A percentile compares a stretch with the other conserved stretches of the same genome.
phyloP scores from a whole-genome alignment of 768 basidiomycete species.

The Trichaptum fuscoviolaceum region DNA sequence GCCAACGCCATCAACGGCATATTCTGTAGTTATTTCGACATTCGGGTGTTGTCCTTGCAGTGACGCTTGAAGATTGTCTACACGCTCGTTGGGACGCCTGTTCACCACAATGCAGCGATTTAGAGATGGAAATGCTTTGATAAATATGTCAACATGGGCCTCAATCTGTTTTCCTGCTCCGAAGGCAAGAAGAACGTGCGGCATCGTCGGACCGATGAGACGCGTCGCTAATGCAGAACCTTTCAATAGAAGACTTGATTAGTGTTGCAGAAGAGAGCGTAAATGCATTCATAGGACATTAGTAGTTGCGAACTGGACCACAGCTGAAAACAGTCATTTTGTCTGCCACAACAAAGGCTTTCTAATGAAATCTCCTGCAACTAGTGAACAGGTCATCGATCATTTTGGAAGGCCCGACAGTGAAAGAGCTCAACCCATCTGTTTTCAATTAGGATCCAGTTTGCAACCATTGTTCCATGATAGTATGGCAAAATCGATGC shows the following conservation, averaged over 20 bases:
- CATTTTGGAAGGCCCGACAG: too few relatives aligned
- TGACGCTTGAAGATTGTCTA: conserved; percentile 29
- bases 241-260: conserved; percentile 20
- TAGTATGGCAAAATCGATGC: conserved; percentile 13
- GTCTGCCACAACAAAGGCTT: too few relatives aligned
- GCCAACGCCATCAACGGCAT: conserved; percentile 1
- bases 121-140: conserved; percentile 53
- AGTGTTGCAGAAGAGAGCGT: too few relatives aligned
- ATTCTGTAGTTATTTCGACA: conserved; percentile 10
- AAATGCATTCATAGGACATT: too few relatives aligned
- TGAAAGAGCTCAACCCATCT: too few relatives aligned
- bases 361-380: too few relatives aligned
- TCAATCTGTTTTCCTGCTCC: conserved; percentile 71
- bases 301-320: too few relatives aligned
- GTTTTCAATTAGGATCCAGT: too few relatives aligned
- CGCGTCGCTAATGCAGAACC: conserved; percentile 66
- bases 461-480: too few relatives aligned
- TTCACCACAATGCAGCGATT: conserved; percentile 55
- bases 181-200: conserved; percentile 51
- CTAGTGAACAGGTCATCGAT: too few relatives aligned
- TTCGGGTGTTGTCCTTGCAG: conserved; percentile 26
- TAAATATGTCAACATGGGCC: conserved; percentile 58
- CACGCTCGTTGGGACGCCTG: conserved; percentile 48
- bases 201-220: conserved; percentile 40
- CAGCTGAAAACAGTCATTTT: too few relatives aligned